Base-by-base conservation (phyloP, 495 filamentous ascomycete species). In the Penicillium samsonianum region DNA sequence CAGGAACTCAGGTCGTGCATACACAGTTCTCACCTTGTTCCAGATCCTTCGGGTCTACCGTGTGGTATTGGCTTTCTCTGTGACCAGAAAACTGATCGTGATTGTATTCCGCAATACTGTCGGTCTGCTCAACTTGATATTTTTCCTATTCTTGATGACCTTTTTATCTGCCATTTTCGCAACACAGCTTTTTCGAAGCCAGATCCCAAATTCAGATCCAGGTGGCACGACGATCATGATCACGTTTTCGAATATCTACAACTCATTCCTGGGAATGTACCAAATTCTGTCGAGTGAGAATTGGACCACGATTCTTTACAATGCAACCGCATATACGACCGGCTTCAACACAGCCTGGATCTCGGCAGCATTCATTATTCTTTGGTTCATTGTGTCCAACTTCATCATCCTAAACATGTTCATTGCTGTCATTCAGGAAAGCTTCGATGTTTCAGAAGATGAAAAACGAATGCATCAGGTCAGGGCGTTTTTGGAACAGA, bases 381-480 rank as follows among this genome's bases (percentile, higher is more conserved):
- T 91, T 57, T 99, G 94, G 94, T 97, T 96, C 69, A 92, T 96
- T 60, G 82, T 99, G 19, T 83, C 90, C 25, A 95, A 91, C 65
- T 97, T 98, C 68, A 96, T 99, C 76, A 83, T 98, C 44, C 78
- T 99, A 78, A 99, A 96, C 68, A 99, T 99, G 94, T 99, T 99
- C 76, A 99, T 99, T 89, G 94, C 94, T 75, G 94, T 99, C 75
- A 97, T 99, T 57, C 94, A 99, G 72, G 94, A 99, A 69, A 99
- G 96, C 68, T 99, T 99, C 68, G 94, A 99, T 73, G 91, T 99
- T n/a, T 92, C 91, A 8, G 94, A 99, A 71, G 95, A 99, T 65
- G 91, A 97, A 73, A 99, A 99, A 71, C 92, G 94, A 25, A 77
- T 96, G 55, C 89, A 97, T 65, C 94, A 99, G 74, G 91, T 99